Conservation (phyloP, 441 rosid species). For the Mallotus japonicus region DNA sequence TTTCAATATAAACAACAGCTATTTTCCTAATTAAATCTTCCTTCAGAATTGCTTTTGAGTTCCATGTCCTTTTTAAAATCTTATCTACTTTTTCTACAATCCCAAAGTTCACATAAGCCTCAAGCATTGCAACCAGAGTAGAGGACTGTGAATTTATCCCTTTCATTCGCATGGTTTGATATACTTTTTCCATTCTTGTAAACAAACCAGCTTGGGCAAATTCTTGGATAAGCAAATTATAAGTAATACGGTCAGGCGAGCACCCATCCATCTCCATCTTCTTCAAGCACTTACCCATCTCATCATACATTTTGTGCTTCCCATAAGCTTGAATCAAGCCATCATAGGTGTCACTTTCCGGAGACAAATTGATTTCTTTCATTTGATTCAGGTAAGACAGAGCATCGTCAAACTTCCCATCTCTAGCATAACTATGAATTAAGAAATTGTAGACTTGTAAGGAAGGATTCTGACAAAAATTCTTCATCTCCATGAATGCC, state of each 20-base stretch:
- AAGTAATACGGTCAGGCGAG: slow-evolving; percentile 52
- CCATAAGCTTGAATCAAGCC: slow-evolving; percentile 69
- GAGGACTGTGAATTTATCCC: slow-evolving; percentile 49
- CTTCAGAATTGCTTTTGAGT: slow-evolving; percentile 36
- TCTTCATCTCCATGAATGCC: slow-evolving; percentile 49
- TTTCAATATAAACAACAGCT: slow-evolving; percentile 53
- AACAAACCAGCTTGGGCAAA: slow-evolving; percentile 62
- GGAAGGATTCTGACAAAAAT: slow-evolving; percentile 40
- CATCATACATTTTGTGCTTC: slow-evolving; percentile 58
- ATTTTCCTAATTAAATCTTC: slow-evolving; percentile 57
- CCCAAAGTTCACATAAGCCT: slow-evolving; percentile 59
- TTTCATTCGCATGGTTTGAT: slow-evolving; percentile 42
- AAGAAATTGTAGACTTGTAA: slow-evolving; percentile 52
- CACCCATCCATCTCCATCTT: slow-evolving; percentile 59
- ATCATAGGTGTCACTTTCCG: slow-evolving; percentile 46
- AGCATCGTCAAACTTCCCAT: slow-evolving; percentile 54
- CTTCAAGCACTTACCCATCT: slow-evolving; percentile 57
- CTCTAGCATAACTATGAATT: slow-evolving; percentile 47
- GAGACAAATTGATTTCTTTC: slow-evolving; percentile 41
- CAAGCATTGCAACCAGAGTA: slow-evolving; percentile 57
- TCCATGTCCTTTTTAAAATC: slow-evolving; percentile 34
- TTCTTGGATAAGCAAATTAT: slow-evolving; percentile 59
- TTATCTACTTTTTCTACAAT: slow-evolving; percentile 62
- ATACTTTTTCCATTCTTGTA: slow-evolving; percentile 54
- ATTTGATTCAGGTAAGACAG: slow-evolving; percentile 43